Conservation (phyloP, 495 filamentous ascomycete genomes). For the Penicillium pulvis region DNA sequence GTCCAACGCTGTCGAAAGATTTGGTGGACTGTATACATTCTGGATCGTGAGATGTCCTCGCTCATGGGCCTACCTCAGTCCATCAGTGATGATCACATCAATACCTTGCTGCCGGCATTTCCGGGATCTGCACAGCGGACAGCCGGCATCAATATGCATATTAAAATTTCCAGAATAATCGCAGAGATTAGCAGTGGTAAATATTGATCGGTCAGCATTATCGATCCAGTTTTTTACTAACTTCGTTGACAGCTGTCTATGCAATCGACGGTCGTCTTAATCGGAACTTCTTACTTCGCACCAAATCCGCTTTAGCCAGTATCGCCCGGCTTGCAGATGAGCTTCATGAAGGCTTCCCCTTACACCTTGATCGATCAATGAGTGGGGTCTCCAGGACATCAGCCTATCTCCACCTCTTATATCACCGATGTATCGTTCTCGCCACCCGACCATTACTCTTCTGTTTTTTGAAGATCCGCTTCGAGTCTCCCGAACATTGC, state of each 20-base stretch:
- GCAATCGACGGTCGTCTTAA: constrained; percentile 46
- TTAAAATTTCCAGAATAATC: constrained; percentile 44
- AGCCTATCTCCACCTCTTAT: constrained; percentile 46
- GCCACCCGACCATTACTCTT: constrained; percentile 14
- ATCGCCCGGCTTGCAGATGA: constrained; percentile 42
- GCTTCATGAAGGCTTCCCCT: constrained; percentile 33
- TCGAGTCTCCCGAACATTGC: constrained; percentile 5
- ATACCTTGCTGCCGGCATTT: constrained; percentile 38
- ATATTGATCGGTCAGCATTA: constrained; percentile 1
- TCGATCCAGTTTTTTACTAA: background rate
- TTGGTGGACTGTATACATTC: constrained; percentile 51
- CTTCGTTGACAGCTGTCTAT: constrained; percentile 38
- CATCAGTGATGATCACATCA: constrained; percentile 39
- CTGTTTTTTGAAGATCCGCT: constrained; percentile 7
- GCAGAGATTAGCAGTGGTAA: constrained; percentile 44
- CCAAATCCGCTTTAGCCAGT: constrained; percentile 42
- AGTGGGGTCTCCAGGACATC: constrained; percentile 43
- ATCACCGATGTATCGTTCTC: constrained; percentile 49
- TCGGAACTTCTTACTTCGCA: constrained; percentile 40
- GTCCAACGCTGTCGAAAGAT: constrained; percentile 44
- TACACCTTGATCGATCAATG: constrained; percentile 35
- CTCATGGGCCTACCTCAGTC: constrained; percentile 47
- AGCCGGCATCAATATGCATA: constrained; percentile 41
- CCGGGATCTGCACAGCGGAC: constrained; percentile 35
- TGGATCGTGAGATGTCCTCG: constrained; percentile 49